Evolutionary conservation across 257 asterid genomes (phyloP).

Genomic region (Nicotiana sylvestris): DNA sequence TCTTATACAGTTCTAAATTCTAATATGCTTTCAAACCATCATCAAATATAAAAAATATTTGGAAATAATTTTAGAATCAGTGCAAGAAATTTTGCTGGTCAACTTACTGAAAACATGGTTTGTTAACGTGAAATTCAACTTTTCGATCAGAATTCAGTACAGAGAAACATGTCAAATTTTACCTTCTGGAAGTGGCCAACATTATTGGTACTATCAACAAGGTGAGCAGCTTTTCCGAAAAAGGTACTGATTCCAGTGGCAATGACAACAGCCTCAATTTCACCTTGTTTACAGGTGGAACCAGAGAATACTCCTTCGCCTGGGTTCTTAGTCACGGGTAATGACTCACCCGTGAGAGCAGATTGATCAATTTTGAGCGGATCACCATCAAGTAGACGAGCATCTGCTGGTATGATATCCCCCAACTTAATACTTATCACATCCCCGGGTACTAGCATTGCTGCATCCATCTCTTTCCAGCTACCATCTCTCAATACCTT

Average conservation of each 20-base stretch:
- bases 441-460: slow-evolving; percentile 70
- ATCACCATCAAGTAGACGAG: slow-evolving; percentile 68
- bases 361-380: slow-evolving; percentile 74
- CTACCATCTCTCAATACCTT: slow-evolving; percentile 57
- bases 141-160: not conserved
- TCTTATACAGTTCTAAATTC: not conserved
- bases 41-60: not conserved
- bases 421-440: slow-evolving; percentile 63
- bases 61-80: not conserved
- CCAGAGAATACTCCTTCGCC: slow-evolving; percentile 50
- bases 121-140: not conserved
- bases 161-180: not conserved
- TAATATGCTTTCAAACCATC: not conserved
- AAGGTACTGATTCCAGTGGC: slow-evolving; percentile 58
- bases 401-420: slow-evolving; percentile 81
- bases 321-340: slow-evolving; percentile 48
- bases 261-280: slow-evolving; percentile 53
- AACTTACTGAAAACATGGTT: not conserved
- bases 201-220: slow-evolving; percentile 49
- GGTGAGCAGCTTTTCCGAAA: slow-evolving; percentile 61
- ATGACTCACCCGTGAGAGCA: slow-evolving; percentile 52
- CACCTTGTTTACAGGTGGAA: slow-evolving; percentile 59
- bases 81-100: not conserved
- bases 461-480: slow-evolving; percentile 68
- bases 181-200: slow-evolving; percentile 58